Conservation (phyloP, 179 eudicot genomes). For the Heliamphora pulchella region DNA sequence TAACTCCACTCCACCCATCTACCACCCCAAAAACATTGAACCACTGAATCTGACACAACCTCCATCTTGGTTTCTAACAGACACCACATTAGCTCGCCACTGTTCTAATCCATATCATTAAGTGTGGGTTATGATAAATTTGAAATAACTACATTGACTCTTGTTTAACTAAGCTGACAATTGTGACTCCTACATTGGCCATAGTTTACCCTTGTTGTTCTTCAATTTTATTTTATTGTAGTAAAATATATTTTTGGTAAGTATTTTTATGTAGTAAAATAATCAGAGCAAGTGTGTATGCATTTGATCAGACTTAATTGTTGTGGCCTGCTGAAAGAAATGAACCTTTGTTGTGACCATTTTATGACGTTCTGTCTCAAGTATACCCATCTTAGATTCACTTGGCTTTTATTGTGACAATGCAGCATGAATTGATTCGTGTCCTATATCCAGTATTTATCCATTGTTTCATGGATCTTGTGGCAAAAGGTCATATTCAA, state of each 20-base stretch:
- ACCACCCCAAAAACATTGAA: no score
- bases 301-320: not conserved
- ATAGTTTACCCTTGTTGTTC: not conserved
- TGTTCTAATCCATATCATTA: no score
- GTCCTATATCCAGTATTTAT: conserved; percentile 91
- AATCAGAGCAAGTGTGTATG: not conserved
- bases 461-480: conserved; percentile 96
- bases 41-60: no score
- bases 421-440: conserved; percentile 89
- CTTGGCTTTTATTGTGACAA: conserved; percentile 15
- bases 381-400: not conserved
- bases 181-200: not conserved
- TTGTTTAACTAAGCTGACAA: not conserved
- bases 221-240: not conserved
- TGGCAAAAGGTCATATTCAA: conserved; percentile 81
- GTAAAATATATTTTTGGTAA: no score
- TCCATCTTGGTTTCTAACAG: no score
- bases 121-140: not conserved
- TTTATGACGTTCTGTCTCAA: not conserved
- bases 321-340: not conserved
- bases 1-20: no score
- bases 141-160: not conserved
- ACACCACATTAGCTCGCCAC: no score
- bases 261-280: not conserved
- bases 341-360: not conserved